Evolutionary conservation across 148 eudicot genomes (phyloP).

Genomic region (Chenopodium suecicum): DNA sequence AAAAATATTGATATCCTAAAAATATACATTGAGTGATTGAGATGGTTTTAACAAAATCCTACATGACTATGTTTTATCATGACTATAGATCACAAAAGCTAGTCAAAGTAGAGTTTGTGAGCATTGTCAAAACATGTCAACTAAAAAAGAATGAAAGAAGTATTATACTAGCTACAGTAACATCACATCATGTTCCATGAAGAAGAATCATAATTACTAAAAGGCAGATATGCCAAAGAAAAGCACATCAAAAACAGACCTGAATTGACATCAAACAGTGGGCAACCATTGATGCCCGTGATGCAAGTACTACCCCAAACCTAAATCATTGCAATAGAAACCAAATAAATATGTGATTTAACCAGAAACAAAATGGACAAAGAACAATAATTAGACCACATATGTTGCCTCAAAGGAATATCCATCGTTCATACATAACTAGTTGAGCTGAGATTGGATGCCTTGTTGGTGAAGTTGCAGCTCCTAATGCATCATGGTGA

Average conservation of each 20-base stretch:
- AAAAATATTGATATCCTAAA: too few relatives aligned
- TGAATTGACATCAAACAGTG: constrained; percentile 98
- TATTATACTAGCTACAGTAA: not conserved
- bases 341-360: not conserved
- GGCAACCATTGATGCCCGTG: constrained; percentile 95
- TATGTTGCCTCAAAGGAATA: constrained; percentile 87
- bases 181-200: not conserved
- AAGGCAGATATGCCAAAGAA: not conserved
- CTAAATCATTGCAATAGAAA: constrained; percentile 34
- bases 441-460: constrained; percentile 94
- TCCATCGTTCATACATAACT: constrained; percentile 86
- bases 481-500: constrained; percentile 55
- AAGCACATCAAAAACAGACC: constrained; percentile 43
- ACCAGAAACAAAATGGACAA: not conserved
- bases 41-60: too few relatives aligned
- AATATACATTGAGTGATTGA: too few relatives aligned
- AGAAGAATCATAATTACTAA: constrained; percentile 1
- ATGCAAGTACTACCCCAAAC: constrained; percentile 86
- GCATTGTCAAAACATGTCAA: too few relatives aligned
- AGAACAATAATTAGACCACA: not conserved
- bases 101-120: too few relatives aligned
- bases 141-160: too few relatives aligned
- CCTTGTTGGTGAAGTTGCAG: constrained; percentile 83
- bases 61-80: too few relatives aligned
- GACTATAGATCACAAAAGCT: too few relatives aligned